These are phyloP conservation scores for Diaporthe sp. DNA, from an alignment of 2,329 filamentous ascomycete genomes.

Conservation along the genomic window DNA sequence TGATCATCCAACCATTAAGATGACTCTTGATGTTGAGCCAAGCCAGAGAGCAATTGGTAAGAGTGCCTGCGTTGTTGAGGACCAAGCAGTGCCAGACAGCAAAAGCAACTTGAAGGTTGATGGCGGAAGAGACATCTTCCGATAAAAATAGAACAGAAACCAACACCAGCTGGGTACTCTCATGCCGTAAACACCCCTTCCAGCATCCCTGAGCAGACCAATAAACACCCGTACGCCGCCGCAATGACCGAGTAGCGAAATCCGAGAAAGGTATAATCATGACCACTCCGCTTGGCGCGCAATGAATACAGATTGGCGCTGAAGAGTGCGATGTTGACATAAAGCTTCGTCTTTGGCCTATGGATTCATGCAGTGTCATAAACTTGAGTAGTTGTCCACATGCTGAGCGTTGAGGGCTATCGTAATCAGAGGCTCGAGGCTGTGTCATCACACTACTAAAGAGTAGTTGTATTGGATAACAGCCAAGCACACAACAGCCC, in stretches of 20 bases:
- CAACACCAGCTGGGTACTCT: conserved; percentile 23
- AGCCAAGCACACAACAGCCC: conserved; percentile 46
- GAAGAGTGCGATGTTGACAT: conserved; percentile 37
- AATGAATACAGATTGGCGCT: conserved; percentile 38
- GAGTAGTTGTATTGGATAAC: conserved; percentile 19
- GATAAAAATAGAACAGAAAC: conserved; percentile 34
- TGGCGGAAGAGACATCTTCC: conserved; percentile 25
- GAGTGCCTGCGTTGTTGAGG: conserved; percentile 29
- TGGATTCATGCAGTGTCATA: conserved; percentile 39
- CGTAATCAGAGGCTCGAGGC: conserved; percentile 34
- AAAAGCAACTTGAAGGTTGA: conserved; percentile 36
- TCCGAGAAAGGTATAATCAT: conserved; percentile 39
- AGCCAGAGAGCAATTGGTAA: conserved; percentile 39
- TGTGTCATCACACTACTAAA: background rate
- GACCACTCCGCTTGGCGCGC: conserved; percentile 31
- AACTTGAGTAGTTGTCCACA: conserved; percentile 36
- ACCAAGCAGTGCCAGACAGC: conserved; percentile 31
- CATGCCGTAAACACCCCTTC: conserved; percentile 38
- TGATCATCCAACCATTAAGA: conserved; percentile 39
- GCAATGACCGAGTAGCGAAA: conserved; percentile 42
- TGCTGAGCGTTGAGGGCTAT: conserved; percentile 31
- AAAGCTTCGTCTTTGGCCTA: conserved; percentile 39
- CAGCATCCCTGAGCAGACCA: conserved; percentile 31
- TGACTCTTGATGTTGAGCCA: conserved; percentile 30
- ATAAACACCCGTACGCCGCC: conserved; percentile 43